Percentiles rank a stretch among this genome's conserved stretches.
phyloP scores from a whole-genome alignment of 106 monocot genomes.

The Dioscorea alata region DNA sequence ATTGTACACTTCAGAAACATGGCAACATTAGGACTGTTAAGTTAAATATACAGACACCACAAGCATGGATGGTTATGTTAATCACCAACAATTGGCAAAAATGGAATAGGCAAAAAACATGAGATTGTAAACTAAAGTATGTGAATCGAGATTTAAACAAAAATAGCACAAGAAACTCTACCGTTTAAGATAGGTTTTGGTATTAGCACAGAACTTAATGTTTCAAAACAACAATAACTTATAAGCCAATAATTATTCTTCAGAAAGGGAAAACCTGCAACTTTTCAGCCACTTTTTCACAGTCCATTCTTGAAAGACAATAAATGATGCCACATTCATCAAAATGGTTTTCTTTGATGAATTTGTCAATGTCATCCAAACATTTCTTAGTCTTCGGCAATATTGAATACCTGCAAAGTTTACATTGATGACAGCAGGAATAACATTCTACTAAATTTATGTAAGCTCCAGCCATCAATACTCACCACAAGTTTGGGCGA shows the following conservation, averaged over 20 bases:
- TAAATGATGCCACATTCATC: slow-evolving; percentile 98
- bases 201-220: not conserved
- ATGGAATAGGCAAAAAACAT: no score
- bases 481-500: slow-evolving; percentile 82
- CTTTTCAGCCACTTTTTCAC: slow-evolving; percentile 94
- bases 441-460: no score
- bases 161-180: no score
- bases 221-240: not conserved
- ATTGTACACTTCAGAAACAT: no score
- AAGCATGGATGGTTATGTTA: no score
- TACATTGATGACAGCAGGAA: no score
- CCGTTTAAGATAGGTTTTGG: not conserved
- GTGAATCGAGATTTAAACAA: no score
- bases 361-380: slow-evolving; percentile 86
- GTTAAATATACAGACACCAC: no score
- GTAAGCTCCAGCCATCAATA: not conserved
- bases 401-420: slow-evolving; percentile 66
- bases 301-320: slow-evolving; percentile 99
- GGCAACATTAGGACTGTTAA: no score
- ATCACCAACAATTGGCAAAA: no score
- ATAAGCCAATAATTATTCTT: not conserved
- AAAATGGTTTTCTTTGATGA: slow-evolving; percentile 80
- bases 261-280: slow-evolving; percentile 53
- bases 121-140: no score
- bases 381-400: slow-evolving; percentile 93